phyloP scores from a whole-genome alignment of 352 stramenopile genomes.

The Pythium phragmiticola region DNA sequence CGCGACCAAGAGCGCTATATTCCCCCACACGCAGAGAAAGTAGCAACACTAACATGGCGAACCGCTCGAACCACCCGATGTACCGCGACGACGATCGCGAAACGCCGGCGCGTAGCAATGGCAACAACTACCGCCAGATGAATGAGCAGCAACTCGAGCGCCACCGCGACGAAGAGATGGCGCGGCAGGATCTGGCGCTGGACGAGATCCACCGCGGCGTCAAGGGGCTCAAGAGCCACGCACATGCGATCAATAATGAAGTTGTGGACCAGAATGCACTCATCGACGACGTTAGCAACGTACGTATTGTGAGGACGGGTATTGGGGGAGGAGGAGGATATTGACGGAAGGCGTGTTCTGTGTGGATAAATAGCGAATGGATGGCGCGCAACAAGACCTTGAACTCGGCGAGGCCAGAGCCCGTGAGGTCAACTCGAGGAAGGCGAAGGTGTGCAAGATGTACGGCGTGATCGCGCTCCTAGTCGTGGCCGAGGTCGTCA shows the following conservation, averaged over 20 bases:
- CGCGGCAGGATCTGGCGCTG: conserved; percentile 67
- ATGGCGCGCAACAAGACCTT: conserved; percentile 42
- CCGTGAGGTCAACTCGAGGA: conserved; percentile 67
- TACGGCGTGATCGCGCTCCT: conserved; percentile 71
- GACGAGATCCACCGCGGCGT: conserved; percentile 80
- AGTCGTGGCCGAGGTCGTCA: conserved; percentile 36
- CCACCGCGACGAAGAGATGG: conserved; percentile 50
- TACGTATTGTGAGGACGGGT: conserved; percentile 27
- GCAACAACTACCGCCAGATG: conserved; percentile 63
- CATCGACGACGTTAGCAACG: conserved; percentile 75
- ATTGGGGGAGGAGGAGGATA: background rate
- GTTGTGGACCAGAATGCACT: conserved; percentile 81
- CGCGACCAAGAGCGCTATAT: background rate
- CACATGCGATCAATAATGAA: conserved; percentile 81
- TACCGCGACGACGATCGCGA: conserved; percentile 33
- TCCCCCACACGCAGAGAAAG: background rate
- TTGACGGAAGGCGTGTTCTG: background rate
- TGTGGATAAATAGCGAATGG: conserved; percentile 22
- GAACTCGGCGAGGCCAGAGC: conserved; percentile 61
- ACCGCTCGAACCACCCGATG: conserved; percentile 41
- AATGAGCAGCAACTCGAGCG: conserved; percentile 60
- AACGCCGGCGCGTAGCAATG: background rate
- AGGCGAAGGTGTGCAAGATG: conserved; percentile 82
- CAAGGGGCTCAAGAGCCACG: conserved; percentile 78
- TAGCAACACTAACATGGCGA: conserved; percentile 9